These are phyloP conservation scores for Lindgomyces ingoldianus DNA, from an alignment of 495 filamentous ascomycete species.

Conservation along the genomic window DNA sequence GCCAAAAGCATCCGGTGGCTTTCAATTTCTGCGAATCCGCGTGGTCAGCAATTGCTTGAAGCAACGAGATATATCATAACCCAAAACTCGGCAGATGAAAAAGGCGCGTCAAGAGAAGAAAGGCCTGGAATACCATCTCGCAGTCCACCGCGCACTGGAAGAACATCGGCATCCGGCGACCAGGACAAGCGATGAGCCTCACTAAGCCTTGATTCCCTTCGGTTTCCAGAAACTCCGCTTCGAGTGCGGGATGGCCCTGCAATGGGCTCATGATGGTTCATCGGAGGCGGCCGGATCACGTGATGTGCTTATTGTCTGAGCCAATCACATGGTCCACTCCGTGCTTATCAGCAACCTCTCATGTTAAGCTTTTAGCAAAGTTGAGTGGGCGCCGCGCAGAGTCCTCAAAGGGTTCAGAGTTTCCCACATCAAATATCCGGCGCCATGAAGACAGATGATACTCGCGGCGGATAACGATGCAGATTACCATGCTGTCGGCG, in stretches of 20 bases:
- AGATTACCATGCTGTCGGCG: conserved; percentile 16
- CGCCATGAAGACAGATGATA: conserved; percentile 12
- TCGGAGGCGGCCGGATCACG: conserved; percentile 33
- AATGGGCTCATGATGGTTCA: not conserved
- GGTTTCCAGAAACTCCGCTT: not conserved
- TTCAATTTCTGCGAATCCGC: not conserved
- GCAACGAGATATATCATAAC: not conserved
- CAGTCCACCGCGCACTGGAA: not conserved
- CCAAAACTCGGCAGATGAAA: not conserved
- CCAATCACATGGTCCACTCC: conserved; percentile 15
- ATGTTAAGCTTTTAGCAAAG: conserved; percentile 27
- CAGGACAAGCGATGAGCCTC: not conserved
- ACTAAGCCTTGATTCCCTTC: not conserved
- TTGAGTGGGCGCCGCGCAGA: conserved; percentile 5
- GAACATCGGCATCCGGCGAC: conserved; percentile 16
- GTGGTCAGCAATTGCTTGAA: not conserved
- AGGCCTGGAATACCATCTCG: not conserved
- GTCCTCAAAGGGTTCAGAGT: not conserved
- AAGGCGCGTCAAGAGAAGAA: not conserved
- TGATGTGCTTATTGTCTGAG: not conserved
- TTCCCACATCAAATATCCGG: conserved; percentile 11
- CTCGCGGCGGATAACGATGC: conserved; percentile 32
- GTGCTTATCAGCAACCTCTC: conserved; percentile 25
- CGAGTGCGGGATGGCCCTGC: not conserved
- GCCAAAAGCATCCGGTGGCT: not conserved